Evolutionary conservation across 371 early-diverging fungal species (phyloP), one percentile per base, ranked within the genome.

Genomic region (Mucor irregularis): DNA sequence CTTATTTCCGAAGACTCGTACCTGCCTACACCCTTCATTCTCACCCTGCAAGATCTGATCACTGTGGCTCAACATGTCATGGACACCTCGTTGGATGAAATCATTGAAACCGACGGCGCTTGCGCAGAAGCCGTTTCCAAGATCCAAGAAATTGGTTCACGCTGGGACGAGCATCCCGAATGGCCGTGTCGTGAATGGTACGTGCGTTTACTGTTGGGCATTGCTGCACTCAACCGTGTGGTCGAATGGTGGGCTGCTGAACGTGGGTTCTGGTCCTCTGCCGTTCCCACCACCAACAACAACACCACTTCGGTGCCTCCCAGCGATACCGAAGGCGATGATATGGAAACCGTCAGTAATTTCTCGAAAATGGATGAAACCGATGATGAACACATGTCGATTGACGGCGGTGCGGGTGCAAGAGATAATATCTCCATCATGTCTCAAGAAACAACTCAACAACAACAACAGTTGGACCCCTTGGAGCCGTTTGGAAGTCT

Each of bases 241-340:
- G 73, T 85, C 5, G 81, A 82, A 54, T 85, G 83, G 83, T 83
- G 83, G 82, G 82, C 81, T 40, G 85, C 75, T 0, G 83, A 82
- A 45, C 66, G 80, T 11, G 73, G 66, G 0, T 76, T 79, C 28
- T 79, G 80, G 80, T 42, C 71, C 8, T 38, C 61, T 4, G 43
- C 58, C 7, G 37, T 48, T 22, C 47, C 30, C 0, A 29, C 50
- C 3, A 31, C 46, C 11, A 34, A 10, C 7, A 42, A 5, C 3
- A 42, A 14, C 42, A n/a, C 59, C 4, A 30, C 56, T 11, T 50
- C 55, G 16, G 46, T 59, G 2, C 54, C 68, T 7, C 52, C 52
- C 0, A 58, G 57, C 26, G 65, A 68, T 42, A 60, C 64, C 5
- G 69, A 69, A 11, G 49, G 33, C 0, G 62, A 57, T 10, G 69